Evolutionary conservation across 2,329 filamentous ascomycete genomes (phyloP).

Genomic region (Fusarium anguioides): DNA sequence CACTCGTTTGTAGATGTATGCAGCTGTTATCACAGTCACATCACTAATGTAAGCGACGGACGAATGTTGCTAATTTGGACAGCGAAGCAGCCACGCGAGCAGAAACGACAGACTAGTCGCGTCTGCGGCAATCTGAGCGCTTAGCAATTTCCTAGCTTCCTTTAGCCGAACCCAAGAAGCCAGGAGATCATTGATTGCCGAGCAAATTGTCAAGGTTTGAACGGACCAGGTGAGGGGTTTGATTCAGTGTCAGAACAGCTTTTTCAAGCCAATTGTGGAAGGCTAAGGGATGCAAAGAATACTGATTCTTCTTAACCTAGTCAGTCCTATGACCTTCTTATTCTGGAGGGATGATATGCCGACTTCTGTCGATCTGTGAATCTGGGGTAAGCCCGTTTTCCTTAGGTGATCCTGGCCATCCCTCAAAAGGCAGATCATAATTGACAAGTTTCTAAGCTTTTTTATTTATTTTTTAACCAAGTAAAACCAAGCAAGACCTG

Average conservation of each 20-base stretch:
- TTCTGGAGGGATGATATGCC: too few relatives aligned
- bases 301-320: too few relatives aligned
- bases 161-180: background rate
- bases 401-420: background rate
- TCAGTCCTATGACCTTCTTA: too few relatives aligned
- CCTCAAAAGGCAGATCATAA: too few relatives aligned
- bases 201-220: background rate
- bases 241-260: too few relatives aligned
- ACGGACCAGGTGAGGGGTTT: background rate
- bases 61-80: constrained; percentile 13
- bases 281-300: background rate
- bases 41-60: background rate
- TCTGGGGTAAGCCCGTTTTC: background rate
- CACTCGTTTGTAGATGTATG: background rate
- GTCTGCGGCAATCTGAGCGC: constrained; percentile 22
- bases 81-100: constrained; percentile 7
- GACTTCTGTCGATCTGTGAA: background rate
- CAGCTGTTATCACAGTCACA: constrained; percentile 20
- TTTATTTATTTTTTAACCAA: background rate
- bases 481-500: background rate
- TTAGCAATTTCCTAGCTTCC: background rate
- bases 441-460: too few relatives aligned
- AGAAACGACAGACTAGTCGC: background rate
- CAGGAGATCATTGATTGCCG: background rate
- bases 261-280: too few relatives aligned